Conservation (phyloP, 139 green algal species). For the Marvania coccoides region DNA sequence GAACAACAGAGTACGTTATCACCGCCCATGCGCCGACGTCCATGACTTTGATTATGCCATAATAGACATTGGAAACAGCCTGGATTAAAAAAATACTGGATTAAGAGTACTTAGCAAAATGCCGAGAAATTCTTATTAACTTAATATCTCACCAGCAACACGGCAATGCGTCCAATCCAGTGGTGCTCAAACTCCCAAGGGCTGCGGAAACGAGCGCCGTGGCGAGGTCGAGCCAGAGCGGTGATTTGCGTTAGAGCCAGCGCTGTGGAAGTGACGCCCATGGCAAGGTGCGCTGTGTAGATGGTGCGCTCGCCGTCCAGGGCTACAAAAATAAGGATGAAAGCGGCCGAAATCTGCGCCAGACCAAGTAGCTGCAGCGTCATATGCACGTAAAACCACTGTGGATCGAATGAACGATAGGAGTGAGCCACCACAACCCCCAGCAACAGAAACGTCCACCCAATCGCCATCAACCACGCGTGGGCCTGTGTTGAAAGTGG, state of each 20-base stretch:
- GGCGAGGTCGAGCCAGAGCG: too few relatives aligned
- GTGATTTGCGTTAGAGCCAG: slow-evolving; percentile 17
- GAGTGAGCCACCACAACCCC: slow-evolving; percentile 21
- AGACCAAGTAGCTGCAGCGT: slow-evolving; percentile 18
- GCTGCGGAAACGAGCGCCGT: too few relatives aligned
- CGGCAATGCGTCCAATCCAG: slow-evolving; percentile 9
- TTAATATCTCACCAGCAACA: slow-evolving; percentile 1
- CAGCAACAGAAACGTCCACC: slow-evolving; percentile 19
- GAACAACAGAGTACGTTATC: neutral
- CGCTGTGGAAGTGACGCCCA: slow-evolving; percentile 18
- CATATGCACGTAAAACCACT: slow-evolving; percentile 27
- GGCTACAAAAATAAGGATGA: slow-evolving; percentile 7
- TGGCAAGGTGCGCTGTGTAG: neutral
- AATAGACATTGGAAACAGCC: too few relatives aligned
- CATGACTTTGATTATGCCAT: slow-evolving; percentile 10
- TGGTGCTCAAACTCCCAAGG: slow-evolving; percentile 12
- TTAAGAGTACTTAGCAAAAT: too few relatives aligned
- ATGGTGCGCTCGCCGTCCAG: neutral
- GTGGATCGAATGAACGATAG: slow-evolving; percentile 6
- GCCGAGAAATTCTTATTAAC: too few relatives aligned
- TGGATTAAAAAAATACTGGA: too few relatives aligned
- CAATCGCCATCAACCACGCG: slow-evolving; percentile 24
- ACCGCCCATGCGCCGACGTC: slow-evolving; percentile 5
- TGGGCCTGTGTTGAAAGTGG: too few relatives aligned
- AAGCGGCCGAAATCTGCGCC: neutral